These are phyloP conservation scores for Cutaneotrichosporon arboriforme DNA, from an alignment of 1,284 basidiomycete genomes.

Conservation along the genomic window DNA sequence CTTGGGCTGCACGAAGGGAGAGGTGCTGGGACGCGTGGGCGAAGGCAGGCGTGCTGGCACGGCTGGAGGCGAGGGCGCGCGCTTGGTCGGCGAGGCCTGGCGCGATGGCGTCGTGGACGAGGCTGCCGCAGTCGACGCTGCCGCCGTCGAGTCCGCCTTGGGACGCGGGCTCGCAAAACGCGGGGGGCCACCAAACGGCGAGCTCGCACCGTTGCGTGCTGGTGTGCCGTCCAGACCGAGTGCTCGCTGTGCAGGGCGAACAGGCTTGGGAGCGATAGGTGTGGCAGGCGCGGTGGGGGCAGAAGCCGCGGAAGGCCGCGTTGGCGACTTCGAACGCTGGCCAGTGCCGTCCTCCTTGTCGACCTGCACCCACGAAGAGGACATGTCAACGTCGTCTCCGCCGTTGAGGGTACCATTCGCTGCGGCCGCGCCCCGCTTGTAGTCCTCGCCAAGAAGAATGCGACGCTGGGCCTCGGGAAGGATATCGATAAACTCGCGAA, in stretches of 20 bases:
- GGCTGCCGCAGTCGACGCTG: constrained; percentile 22
- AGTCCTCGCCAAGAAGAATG: constrained; percentile 15
- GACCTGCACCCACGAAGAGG: constrained; percentile 11
- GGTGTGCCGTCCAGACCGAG: constrained; percentile 11
- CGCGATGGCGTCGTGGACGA: background rate
- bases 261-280: constrained; percentile 16
- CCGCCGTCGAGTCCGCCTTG: constrained; percentile 2
- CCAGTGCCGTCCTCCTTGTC: background rate
- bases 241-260: constrained; percentile 12
- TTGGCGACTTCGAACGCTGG: background rate
- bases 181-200: constrained; percentile 41
- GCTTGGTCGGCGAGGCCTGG: background rate
- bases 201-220: constrained; percentile 12
- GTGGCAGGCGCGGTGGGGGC: constrained; percentile 1
- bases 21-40: background rate
- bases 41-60: background rate
- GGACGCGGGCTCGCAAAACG: constrained; percentile 24
- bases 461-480: constrained; percentile 56
- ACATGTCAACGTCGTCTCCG: constrained; percentile 25
- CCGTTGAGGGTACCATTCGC: constrained; percentile 13
- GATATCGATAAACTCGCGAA: constrained; percentile 59
- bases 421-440: background rate
- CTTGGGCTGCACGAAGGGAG: background rate
- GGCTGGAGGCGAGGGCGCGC: background rate
- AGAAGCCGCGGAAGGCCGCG: background rate